Conservation (phyloP, 2,329 filamentous ascomycete species). For the Colletotrichum siamense region DNA sequence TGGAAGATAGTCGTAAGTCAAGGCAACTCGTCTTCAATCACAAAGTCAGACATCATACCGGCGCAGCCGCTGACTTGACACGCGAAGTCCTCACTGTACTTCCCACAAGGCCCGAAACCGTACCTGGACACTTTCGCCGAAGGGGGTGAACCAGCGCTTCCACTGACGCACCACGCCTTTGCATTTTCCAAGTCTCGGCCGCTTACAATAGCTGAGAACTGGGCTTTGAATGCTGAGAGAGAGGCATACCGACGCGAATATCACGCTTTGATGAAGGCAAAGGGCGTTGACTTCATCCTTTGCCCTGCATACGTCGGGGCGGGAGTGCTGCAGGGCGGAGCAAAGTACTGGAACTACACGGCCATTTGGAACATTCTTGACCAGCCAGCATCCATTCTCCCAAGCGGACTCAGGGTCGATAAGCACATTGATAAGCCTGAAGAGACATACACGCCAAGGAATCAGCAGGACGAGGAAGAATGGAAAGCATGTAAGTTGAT, state of each 20-base stretch:
- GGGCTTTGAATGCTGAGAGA: neutral
- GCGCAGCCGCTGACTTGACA: fast-evolving
- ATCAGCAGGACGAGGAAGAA: neutral
- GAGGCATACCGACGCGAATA: slow-evolving; percentile 7
- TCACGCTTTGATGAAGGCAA: neutral
- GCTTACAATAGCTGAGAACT: neutral
- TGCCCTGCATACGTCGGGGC: slow-evolving; percentile 8
- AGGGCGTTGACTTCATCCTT: slow-evolving; percentile 1
- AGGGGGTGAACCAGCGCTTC: neutral
- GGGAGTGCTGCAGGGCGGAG: slow-evolving; percentile 2
- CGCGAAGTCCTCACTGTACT: neutral
- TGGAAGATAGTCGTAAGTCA: neutral
- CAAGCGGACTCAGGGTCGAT: neutral
- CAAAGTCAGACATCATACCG: neutral
- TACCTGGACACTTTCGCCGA: slow-evolving; percentile 4
- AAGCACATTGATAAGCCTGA: neutral
- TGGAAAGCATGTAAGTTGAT: slow-evolving; percentile 11
- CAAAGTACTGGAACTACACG: slow-evolving; percentile 8
- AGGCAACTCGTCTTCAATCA: neutral
- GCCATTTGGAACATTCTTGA: slow-evolving; percentile 9
- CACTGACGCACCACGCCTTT: neutral
- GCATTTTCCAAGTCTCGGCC: neutral
- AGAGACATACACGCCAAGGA: neutral
- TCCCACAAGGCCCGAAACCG: neutral
- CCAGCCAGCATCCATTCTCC: neutral